These are phyloP conservation scores for Pezicula neosporulosa DNA, from an alignment of 2,329 filamentous ascomycete genomes.

Conservation along the genomic window DNA sequence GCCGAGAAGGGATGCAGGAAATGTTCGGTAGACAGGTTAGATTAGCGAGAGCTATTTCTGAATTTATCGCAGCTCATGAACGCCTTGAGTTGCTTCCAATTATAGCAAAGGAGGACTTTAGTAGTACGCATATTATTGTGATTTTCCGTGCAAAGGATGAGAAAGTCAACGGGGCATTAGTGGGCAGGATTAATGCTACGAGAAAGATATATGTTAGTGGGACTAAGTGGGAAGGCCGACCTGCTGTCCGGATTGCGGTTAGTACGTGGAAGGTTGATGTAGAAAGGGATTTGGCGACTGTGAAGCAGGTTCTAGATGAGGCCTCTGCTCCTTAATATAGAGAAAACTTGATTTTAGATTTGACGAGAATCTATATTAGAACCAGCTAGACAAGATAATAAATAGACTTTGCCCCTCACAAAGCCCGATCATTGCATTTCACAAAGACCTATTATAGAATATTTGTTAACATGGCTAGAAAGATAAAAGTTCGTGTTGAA, in stretches of 20 bases:
- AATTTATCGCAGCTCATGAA: constrained; percentile 55
- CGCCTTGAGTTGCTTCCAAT: constrained; percentile 65
- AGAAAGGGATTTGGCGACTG: constrained; percentile 61
- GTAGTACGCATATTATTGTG: constrained; percentile 55
- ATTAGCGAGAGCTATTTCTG: constrained; percentile 65
- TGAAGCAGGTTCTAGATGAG: constrained; percentile 55
- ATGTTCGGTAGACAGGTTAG: constrained; percentile 72
- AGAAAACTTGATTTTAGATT: too few relatives aligned
- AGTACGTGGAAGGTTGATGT: constrained; percentile 79
- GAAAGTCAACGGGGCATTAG: constrained; percentile 61
- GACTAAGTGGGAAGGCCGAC: constrained; percentile 69
- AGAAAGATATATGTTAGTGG: constrained; percentile 79
- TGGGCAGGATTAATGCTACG: constrained; percentile 68
- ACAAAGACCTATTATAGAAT: too few relatives aligned
- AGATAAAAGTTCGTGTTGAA: too few relatives aligned
- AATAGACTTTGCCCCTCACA: too few relatives aligned
- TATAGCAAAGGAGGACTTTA: constrained; percentile 42
- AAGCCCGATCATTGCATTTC: too few relatives aligned
- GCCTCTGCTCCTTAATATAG: neutral
- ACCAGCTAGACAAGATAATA: too few relatives aligned
- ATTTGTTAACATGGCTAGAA: too few relatives aligned
- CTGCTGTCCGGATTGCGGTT: constrained; percentile 79
- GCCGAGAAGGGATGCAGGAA: constrained; percentile 60
- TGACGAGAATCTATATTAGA: too few relatives aligned
- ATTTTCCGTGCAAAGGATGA: constrained; percentile 72